Evolutionary conservation across 768 basidiomycete species (phyloP), one percentile per base, ranked within the genome.

Genomic region (Mycena latifolia): DNA sequence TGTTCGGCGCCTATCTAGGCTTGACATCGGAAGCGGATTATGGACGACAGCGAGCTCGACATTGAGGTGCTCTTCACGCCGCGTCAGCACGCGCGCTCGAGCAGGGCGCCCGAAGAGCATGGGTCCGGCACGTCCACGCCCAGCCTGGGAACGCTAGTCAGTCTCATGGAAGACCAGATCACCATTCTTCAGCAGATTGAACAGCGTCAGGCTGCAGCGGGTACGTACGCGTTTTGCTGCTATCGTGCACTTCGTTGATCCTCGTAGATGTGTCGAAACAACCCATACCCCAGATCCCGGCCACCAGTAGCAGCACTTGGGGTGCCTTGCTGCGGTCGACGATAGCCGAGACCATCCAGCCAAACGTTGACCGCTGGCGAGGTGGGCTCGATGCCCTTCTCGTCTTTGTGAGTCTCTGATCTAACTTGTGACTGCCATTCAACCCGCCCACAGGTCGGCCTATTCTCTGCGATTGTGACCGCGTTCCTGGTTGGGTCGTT

Each of bases 401-500:
- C 11, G 45, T 57, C 11, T n/a, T 57, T 33, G 55, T 47, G 45
- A 25, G 55, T 45, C 12, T 22, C 18, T 2, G 6, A 43, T n/a
- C 28, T 35, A 12, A 29, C 4, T 14, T 1, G 22, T 8, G 4
- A 10, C 22, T 29, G 5, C 37, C 3, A 37, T 17, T 37, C 9
- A 37, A 37, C n/a, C 14, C 3, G 37, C 14, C 31, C 17, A 1
- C 45, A 46, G 45, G 8, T 57, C 6, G 55, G 55, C 35, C 45
- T 57, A 6, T 57, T 57, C 20, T 57, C 55, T 24, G 43, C 41
- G 4, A 57, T 57, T 3, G 55, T 57, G 12, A 57, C 43, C 5
- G 43, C 45, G n/a, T 57, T 57, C 28, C n/a, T 57, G 18, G 55
- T 47, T 6, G 45, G 33, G 20, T 57, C 55, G 5, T 28, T 57